These are phyloP conservation scores for Cystobasidium slooffiae DNA, from an alignment of 1,284 basidiomycete species.

Conservation along the genomic window DNA sequence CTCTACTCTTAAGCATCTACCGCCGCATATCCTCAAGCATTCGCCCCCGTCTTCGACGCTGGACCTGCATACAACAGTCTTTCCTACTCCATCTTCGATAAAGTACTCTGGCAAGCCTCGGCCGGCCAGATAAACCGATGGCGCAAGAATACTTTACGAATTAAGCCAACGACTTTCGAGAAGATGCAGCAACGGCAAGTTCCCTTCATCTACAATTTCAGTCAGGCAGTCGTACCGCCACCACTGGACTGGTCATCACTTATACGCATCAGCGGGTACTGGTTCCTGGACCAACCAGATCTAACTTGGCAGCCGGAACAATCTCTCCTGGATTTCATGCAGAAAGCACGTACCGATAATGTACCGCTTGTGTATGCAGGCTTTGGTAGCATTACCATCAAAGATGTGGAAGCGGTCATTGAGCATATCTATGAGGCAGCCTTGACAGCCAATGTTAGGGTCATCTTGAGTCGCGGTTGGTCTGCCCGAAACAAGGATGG, in stretches of 20 bases:
- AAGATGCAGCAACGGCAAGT: slow-evolving; percentile 94
- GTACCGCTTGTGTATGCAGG: slow-evolving; percentile 3
- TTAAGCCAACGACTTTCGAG: slow-evolving; percentile 82
- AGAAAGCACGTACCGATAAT: not conserved
- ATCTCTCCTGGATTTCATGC: slow-evolving; percentile 11
- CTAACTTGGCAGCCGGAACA: not conserved
- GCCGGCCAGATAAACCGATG: slow-evolving; percentile 66
- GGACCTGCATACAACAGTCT: slow-evolving; percentile 18
- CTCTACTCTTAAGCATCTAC: not conserved
- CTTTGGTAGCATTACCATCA: slow-evolving; percentile 18
- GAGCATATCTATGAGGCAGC: slow-evolving; percentile 17
- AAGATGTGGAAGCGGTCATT: slow-evolving; percentile 5
- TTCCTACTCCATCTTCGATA: slow-evolving; percentile 12
- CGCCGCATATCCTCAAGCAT: slow-evolving; percentile 22
- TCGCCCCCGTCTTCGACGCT: slow-evolving; percentile 3
- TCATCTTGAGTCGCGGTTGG: slow-evolving; percentile 20
- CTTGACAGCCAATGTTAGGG: not conserved
- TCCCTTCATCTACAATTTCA: slow-evolving; percentile 78
- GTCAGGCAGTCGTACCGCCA: slow-evolving; percentile 12
- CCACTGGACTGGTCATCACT: slow-evolving; percentile 14
- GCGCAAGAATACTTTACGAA: slow-evolving; percentile 74
- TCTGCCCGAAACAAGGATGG: slow-evolving; percentile 9
- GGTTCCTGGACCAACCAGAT: slow-evolving; percentile 23
- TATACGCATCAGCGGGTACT: slow-evolving; percentile 21
- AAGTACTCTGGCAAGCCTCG: slow-evolving; percentile 22